Conservation (phyloP, 768 basidiomycete genomes). For the Mycena sanguinolenta region DNA sequence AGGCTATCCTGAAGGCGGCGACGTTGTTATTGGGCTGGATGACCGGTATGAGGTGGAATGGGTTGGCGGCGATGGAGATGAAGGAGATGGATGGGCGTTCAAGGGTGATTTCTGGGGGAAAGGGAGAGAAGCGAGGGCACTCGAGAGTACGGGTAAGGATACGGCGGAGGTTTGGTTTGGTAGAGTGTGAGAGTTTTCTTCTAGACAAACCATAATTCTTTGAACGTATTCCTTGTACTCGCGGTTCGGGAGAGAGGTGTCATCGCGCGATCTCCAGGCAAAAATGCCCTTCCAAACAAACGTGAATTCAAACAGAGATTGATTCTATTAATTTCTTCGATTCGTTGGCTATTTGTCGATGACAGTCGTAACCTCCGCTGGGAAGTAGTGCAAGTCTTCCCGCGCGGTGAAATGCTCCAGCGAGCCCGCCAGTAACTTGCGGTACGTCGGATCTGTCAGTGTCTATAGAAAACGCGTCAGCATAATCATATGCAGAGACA, state of each 20-base stretch:
- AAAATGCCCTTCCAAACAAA: too few species aligned
- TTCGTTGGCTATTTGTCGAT: constrained; percentile 5
- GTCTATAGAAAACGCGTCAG: neutral
- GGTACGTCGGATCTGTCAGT: neutral
- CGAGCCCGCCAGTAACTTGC: neutral
- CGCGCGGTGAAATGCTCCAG: neutral
- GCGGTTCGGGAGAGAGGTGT: too few species aligned
- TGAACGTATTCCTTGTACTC: too few species aligned
- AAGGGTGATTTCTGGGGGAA: constrained; percentile 57
- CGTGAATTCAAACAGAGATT: too few species aligned
- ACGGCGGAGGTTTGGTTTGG: constrained; percentile 58
- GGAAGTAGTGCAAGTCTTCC: neutral
- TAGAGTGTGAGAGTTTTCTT: neutral
- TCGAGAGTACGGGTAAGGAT: constrained; percentile 48
- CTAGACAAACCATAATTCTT: too few species aligned
- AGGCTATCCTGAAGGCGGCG: constrained; percentile 44
- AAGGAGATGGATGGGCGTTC: constrained; percentile 54
- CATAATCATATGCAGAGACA: neutral
- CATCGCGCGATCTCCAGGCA: too few species aligned
- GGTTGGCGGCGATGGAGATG: constrained; percentile 42
- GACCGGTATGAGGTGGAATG: constrained; percentile 55
- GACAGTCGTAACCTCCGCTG: neutral
- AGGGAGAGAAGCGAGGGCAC: constrained; percentile 50
- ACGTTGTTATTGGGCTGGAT: constrained; percentile 52
- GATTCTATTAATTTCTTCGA: too few species aligned